Evolutionary conservation across 495 filamentous ascomycete species (phyloP).

Genomic region (Aspergillus funiculosus): DNA sequence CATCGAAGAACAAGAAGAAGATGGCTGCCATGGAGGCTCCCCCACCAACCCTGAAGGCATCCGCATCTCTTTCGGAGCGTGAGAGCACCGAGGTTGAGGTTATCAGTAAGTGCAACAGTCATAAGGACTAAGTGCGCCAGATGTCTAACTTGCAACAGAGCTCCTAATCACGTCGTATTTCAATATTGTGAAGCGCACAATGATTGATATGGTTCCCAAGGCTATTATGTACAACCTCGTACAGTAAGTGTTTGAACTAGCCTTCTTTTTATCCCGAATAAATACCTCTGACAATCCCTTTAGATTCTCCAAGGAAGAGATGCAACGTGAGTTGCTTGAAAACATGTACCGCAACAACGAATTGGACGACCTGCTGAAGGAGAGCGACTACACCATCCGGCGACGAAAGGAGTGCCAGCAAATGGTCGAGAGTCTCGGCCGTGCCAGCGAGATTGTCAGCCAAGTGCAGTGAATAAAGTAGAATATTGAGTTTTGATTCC

Average conservation of each 20-base stretch:
- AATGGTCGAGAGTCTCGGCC: slow-evolving; percentile 89
- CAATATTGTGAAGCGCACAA: slow-evolving; percentile 94
- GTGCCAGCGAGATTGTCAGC: slow-evolving; percentile 92
- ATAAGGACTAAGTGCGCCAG: too few relatives aligned
- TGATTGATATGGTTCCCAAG: slow-evolving; percentile 99
- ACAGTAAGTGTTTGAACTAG: slow-evolving; percentile 58
- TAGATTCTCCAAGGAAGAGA: slow-evolving; percentile 93
- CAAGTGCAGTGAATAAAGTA: slow-evolving; percentile 71
- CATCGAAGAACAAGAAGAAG: slow-evolving; percentile 99
- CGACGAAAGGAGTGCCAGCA: slow-evolving; percentile 97
- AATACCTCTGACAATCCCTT: slow-evolving; percentile 9
- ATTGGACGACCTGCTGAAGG: slow-evolving; percentile 90
- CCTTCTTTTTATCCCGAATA: background rate
- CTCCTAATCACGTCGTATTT: slow-evolving; percentile 94
- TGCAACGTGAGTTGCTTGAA: slow-evolving; percentile 97
- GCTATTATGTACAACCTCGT: slow-evolving; percentile 98
- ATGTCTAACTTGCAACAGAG: slow-evolving; percentile 49
- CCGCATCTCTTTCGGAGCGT: slow-evolving; percentile 83
- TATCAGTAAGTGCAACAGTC: slow-evolving; percentile 70
- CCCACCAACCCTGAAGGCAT: slow-evolving; percentile 87
- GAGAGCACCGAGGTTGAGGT: slow-evolving; percentile 95
- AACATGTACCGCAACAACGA: slow-evolving; percentile 90
- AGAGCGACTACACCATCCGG: slow-evolving; percentile 93
- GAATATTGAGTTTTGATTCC: slow-evolving; percentile 10
- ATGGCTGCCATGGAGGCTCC: slow-evolving; percentile 98